phyloP scores from a whole-genome alignment of 176 grass and related monocot species.

The Bolboschoenus planiculmis region DNA sequence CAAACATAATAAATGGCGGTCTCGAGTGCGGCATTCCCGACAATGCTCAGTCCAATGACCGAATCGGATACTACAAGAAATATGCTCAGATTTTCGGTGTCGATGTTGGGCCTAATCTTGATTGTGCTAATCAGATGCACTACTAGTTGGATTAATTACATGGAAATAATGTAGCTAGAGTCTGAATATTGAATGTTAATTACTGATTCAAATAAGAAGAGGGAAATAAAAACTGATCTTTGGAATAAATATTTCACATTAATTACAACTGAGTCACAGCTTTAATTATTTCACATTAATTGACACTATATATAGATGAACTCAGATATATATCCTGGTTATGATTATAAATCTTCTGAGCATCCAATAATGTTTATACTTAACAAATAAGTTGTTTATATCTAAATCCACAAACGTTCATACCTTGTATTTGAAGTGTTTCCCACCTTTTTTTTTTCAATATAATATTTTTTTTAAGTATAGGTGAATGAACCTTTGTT shows the following conservation, averaged over 20 bases:
- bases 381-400: too few relatives aligned
- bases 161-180: background rate
- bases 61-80: slow-evolving; percentile 54
- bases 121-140: slow-evolving; percentile 52
- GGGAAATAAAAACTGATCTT: background rate
- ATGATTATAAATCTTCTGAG: too few relatives aligned
- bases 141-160: slow-evolving; percentile 9
- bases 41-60: slow-evolving; percentile 35
- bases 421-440: too few relatives aligned
- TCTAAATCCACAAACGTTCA: too few relatives aligned
- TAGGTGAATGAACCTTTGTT: too few relatives aligned
- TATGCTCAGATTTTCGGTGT: slow-evolving; percentile 52
- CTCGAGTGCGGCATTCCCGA: slow-evolving; percentile 57
- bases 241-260: background rate
- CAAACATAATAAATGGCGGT: slow-evolving; percentile 80
- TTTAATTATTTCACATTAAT: too few relatives aligned
- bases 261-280: too few relatives aligned
- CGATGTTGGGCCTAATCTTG: slow-evolving; percentile 35
- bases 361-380: too few relatives aligned
- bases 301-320: too few relatives aligned
- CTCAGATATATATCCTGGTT: too few relatives aligned
- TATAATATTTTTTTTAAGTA: too few relatives aligned
- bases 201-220: background rate
- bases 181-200: background rate
- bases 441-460: too few relatives aligned